Evolutionary conservation across 306 rosid species (phyloP).

Genomic region (Chamaecrista fasciculata): DNA sequence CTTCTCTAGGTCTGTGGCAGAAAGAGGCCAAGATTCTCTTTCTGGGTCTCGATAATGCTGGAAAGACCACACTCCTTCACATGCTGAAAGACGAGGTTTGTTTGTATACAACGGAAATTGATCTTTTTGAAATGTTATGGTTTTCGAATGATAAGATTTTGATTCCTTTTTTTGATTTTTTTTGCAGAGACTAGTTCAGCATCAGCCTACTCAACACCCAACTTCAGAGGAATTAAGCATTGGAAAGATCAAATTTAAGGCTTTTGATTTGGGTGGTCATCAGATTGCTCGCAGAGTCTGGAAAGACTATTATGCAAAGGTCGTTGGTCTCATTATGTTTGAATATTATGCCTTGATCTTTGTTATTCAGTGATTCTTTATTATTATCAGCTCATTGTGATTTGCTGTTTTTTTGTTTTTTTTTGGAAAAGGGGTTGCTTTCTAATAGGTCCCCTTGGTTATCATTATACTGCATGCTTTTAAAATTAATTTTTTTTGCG

Average conservation of each 20-base stretch:
- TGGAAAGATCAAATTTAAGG: conserved; percentile 65
- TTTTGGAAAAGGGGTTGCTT: neutral
- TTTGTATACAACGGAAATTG: neutral
- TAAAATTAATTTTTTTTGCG: neutral
- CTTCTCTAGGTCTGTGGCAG: conserved; percentile 65
- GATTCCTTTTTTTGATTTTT: conserved; percentile 4
- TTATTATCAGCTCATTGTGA: neutral
- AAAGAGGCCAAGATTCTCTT: conserved; percentile 65
- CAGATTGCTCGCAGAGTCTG: conserved; percentile 64
- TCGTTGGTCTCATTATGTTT: conserved; percentile 4
- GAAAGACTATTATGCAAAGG: conserved; percentile 67
- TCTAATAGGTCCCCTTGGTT: neutral
- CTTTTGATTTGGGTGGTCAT: conserved; percentile 70
- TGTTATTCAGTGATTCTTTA: neutral
- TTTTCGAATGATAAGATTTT: neutral
- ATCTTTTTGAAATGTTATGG: neutral
- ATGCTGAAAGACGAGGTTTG: conserved; percentile 63
- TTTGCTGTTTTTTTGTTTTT: neutral
- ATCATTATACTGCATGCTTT: neutral
- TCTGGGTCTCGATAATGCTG: conserved; percentile 57
- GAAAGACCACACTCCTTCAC: conserved; percentile 61
- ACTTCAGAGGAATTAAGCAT: conserved; percentile 67
- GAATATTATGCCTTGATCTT: neutral
- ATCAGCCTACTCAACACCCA: conserved; percentile 64
- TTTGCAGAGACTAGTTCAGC: conserved; percentile 64